Conservation (phyloP, 176 grass and related monocot species). For the Stipa capillata region DNA sequence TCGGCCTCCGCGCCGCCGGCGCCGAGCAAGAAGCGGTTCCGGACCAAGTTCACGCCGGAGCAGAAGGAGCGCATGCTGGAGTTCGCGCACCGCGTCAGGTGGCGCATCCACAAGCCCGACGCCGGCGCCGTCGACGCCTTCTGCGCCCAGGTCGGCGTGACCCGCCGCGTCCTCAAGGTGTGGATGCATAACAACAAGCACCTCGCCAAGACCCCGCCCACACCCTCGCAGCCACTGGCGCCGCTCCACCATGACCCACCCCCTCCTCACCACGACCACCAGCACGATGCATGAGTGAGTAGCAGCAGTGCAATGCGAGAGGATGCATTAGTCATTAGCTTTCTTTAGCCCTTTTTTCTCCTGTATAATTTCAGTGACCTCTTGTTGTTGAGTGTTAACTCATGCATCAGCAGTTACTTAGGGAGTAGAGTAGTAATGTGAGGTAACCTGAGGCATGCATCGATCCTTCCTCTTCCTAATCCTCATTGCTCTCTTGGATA, state of each 20-base stretch:
- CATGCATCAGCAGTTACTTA: conserved; percentile 14
- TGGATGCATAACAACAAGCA: conserved; percentile 99
- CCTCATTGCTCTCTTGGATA: conserved; percentile 14
- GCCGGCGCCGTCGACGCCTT: conserved; percentile 52
- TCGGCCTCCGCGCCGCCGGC: conserved; percentile 31
- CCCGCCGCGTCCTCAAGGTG: conserved; percentile 88
- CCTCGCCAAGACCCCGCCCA: conserved; percentile 34
- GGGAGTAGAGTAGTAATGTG: conserved; percentile 3
- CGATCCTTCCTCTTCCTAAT: neutral
- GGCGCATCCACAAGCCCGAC: conserved; percentile 84
- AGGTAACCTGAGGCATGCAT: conserved; percentile 12
- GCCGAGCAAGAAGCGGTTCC: conserved; percentile 60
- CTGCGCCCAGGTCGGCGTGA: conserved; percentile 59
- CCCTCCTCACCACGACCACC: too few species aligned
- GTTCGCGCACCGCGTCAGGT: conserved; percentile 75
- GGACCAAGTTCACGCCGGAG: conserved; percentile 88
- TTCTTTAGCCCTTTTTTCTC: conserved; percentile 6
- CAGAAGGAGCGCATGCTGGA: conserved; percentile 81
- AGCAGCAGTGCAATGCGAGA: conserved; percentile 27
- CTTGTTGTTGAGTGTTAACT: conserved; percentile 20
- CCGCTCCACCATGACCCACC: neutral
- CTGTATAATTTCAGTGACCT: conserved; percentile 36
- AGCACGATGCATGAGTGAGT: neutral
- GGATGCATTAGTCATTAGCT: conserved; percentile 43
- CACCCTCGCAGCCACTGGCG: neutral